Percentiles rank a stretch among this genome's conserved stretches.
Evolutionary conservation across 371 early-diverging fungal species (phyloP).

Genomic region (Apophysomyces variabilis): DNA sequence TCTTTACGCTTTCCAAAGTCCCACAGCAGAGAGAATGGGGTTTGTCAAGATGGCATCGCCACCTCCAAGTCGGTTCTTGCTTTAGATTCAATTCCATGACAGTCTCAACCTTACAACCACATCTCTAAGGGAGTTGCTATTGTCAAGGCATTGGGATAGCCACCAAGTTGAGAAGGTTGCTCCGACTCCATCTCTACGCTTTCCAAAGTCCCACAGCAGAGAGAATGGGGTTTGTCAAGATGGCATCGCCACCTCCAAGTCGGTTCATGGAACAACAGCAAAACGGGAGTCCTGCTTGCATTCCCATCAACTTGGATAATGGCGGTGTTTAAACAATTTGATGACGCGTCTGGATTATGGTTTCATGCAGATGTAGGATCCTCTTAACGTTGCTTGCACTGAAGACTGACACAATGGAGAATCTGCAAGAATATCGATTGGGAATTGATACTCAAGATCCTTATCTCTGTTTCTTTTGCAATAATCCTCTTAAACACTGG

Average conservation of each 20-base stretch:
- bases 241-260: conserved; percentile 8
- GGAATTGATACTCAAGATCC: conserved; percentile 6
- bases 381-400: conserved; percentile 6
- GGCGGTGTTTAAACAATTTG: background rate
- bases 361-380: conserved; percentile 3
- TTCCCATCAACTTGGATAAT: conserved; percentile 1
- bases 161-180: conserved; percentile 8
- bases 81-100: no score
- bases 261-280: conserved; percentile 8
- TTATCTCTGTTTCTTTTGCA: conserved; percentile 4
- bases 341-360: conserved; percentile 1
- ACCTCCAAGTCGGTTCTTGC: conserved; percentile 7
- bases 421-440: conserved; percentile 6
- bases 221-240: conserved; percentile 7
- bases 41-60: conserved; percentile 9
- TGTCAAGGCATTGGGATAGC: conserved; percentile 9
- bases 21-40: conserved; percentile 7
- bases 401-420: conserved; percentile 6
- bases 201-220: conserved; percentile 8
- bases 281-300: background rate
- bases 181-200: conserved; percentile 8
- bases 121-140: conserved; percentile 1
- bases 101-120: conserved; percentile 1
- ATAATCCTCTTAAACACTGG: conserved; percentile 1
- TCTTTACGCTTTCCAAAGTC: conserved; percentile 6